Conservation (phyloP, 2,329 filamentous ascomycete genomes). For the Hypoxylon sp. region DNA sequence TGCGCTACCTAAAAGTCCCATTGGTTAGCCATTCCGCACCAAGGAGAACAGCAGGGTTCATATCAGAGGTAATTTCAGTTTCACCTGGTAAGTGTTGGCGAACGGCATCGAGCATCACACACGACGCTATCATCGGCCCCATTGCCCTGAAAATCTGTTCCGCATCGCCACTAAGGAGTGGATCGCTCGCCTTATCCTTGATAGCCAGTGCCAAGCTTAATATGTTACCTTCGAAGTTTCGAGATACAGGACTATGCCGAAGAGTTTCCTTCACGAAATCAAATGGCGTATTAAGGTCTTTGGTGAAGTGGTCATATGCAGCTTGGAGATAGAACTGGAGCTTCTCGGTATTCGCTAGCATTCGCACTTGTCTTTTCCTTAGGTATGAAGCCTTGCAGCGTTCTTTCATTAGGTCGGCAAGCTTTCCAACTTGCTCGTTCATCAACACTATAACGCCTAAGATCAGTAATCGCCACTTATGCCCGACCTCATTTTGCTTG, state of each 20-base stretch:
- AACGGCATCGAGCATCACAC: constrained; percentile 55
- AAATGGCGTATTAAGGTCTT: constrained; percentile 53
- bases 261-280: constrained; percentile 56
- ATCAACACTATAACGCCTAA: constrained; percentile 60
- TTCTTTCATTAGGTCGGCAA: constrained; percentile 60
- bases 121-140: constrained; percentile 54
- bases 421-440: constrained; percentile 63
- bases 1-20: constrained; percentile 46
- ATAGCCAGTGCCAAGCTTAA: constrained; percentile 52
- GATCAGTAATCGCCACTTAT: constrained; percentile 26
- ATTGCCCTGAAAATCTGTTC: constrained; percentile 54
- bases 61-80: background rate
- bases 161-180: constrained; percentile 43
- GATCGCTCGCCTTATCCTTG: constrained; percentile 45
- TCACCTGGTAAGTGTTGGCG: constrained; percentile 53
- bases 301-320: constrained; percentile 55
- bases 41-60: background rate
- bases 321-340: constrained; percentile 54
- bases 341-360: constrained; percentile 52
- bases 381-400: constrained; percentile 59
- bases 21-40: constrained; percentile 4
- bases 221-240: constrained; percentile 55
- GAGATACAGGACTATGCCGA: constrained; percentile 53
- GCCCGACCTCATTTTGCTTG: background rate
- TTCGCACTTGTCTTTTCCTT: constrained; percentile 61